Base-by-base conservation (phyloP, 1,284 basidiomycete genomes). In the Pholiota adiposa region DNA sequence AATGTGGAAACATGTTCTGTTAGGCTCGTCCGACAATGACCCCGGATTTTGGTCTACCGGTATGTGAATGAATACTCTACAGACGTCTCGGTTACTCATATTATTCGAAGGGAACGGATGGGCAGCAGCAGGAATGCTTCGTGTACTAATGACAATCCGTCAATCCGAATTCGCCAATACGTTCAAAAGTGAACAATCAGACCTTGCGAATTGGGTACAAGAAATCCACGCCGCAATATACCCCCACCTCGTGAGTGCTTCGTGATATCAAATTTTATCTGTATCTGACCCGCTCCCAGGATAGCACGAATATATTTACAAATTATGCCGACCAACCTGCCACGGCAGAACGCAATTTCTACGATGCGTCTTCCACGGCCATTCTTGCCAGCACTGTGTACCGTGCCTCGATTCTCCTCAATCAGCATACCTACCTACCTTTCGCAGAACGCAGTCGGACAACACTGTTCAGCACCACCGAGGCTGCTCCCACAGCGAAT, bases 101-200 rank as follows among this genome's bases (percentile, higher is more conserved):
- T 29, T 27, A 0, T 23, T 56, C 23, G 38, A 23, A 89, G 92
- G 94, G 0, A 94, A 95, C 57, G 93, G 80, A 0, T 96, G 93
- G 94, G 93, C 88, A 0, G 87, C 91, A 0, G 90, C 89, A 3
- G 94, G 93, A 0, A 94, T 94, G 83, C 78, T 92, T 4, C 86
- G 93, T n/a, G 92, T 94, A 0, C 77, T 90, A 1, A 88, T 84
- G 0, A 93, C 91, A 4, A 88, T 94, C 58, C 76, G 83, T 63
- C 79, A 86, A 56, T 91, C 90, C 1, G 75, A 80, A 49, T 90
- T 79, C 60, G 76, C 81, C 1, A 70, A 73, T 19, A 68, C 74
- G 1, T 77, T 94, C 67, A 68, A 78, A 52, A 70, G 66, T 21
- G 78, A 94, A 71, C 83, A 86, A 61, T 75, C 71, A 0, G 84